phyloP scores from a whole-genome alignment of 768 basidiomycete genomes.

The Macrolepiota fuliginosa region DNA sequence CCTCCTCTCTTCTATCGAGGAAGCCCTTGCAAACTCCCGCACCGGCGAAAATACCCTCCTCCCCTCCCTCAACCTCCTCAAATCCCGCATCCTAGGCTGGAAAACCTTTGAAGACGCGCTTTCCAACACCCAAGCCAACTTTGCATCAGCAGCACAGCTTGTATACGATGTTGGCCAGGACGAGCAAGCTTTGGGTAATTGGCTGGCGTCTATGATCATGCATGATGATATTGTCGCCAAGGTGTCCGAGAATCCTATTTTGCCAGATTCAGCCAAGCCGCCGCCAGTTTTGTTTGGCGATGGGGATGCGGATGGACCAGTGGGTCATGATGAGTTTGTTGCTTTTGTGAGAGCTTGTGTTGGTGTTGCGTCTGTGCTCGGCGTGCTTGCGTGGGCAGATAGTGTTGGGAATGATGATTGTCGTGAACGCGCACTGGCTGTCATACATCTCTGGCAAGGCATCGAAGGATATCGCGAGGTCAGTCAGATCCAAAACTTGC shows the following conservation, averaged over 20 bases:
- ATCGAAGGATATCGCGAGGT: slow-evolving; percentile 76
- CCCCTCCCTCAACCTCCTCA: slow-evolving; percentile 43
- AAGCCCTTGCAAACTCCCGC: slow-evolving; percentile 35
- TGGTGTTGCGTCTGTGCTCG: slow-evolving; percentile 64
- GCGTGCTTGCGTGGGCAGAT: slow-evolving; percentile 79
- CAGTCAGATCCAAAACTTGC: slow-evolving; percentile 13
- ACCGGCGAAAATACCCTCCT: slow-evolving; percentile 33
- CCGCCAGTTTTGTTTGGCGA: slow-evolving; percentile 35
- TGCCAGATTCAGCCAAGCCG: slow-evolving; percentile 25
- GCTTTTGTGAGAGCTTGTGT: slow-evolving; percentile 63
- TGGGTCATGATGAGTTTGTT: slow-evolving; percentile 58
- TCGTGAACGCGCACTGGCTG: slow-evolving; percentile 59
- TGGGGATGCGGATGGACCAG: slow-evolving; percentile 3
- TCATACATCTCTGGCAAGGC: slow-evolving; percentile 65
- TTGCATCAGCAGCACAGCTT: slow-evolving; percentile 43
- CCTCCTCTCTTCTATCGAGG: slow-evolving; percentile 40
- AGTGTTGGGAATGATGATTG: slow-evolving; percentile 65
- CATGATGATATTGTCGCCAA: slow-evolving; percentile 49
- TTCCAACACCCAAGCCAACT: slow-evolving; percentile 50
- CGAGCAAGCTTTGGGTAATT: slow-evolving; percentile 69
- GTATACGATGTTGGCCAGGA: slow-evolving; percentile 61
- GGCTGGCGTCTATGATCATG: slow-evolving; percentile 68
- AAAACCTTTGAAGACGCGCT: slow-evolving; percentile 59
- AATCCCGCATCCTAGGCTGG: slow-evolving; percentile 56
- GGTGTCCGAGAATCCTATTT: slow-evolving; percentile 39